Base-by-base conservation (phyloP, 345 rosid species). In the Hypericum androsaemum region DNA sequence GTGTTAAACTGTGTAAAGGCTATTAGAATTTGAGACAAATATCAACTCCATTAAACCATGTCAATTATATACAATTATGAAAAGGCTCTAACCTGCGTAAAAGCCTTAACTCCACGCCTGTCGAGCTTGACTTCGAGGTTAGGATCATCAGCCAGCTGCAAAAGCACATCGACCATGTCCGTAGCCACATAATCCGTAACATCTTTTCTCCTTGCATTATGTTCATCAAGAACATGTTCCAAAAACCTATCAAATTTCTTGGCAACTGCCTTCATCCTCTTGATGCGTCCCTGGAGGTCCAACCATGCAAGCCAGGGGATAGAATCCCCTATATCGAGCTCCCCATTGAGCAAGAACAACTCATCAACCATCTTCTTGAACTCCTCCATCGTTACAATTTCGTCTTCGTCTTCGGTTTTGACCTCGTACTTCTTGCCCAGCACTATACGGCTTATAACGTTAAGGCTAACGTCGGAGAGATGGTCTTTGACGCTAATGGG, bases 281-380 rank as follows among this genome's bases (percentile, higher is more conserved):
- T 81, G 0, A 73, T 66, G 28, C 80, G 38, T n/a, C 94, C 87
- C 38, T 81, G 85, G 61, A 84, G 46, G 70, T 84, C 94, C 70
- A 84, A 22, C 60, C 67, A 73, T 47, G 64, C 53, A 7, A 81
- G 39, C 85, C 83, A 84, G 0, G 88, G 85, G 41, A 84, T 84
- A 5, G 83, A 81, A 49, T 79, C 94, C 0, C 94, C 88, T n/a
- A 84, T 71, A 32, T 74, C 80, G 49, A 81, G 32, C 8, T 76
- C 71, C 47, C 92, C 88, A 16, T 77, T 84, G 1, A 84, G 78
- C 59, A 76, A 46, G 45, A 84, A 80, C 64, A 78, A 54, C 68
- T 84, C 88, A 16, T 84, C 83, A 5, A 84, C 54, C 84, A 84
- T 84, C 54, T 71, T 74, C 75, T 77, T 81, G 57, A 77, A 81